Conservation (phyloP, 1,284 basidiomycete genomes). For the Entoloma clypeatum region DNA sequence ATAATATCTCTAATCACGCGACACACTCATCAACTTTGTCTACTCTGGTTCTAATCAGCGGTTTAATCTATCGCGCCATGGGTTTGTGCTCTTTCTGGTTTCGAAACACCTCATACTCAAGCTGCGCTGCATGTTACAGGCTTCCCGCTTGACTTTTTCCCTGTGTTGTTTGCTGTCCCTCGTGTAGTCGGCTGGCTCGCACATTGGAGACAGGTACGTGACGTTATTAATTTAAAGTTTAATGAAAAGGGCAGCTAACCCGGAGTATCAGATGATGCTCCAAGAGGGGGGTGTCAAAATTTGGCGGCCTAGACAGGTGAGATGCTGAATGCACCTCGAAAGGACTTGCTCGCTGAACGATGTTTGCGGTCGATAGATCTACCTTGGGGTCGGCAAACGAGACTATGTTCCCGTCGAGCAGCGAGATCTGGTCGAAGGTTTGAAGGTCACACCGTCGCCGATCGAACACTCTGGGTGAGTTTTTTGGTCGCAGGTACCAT, state of each 20-base stretch:
- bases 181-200: slow-evolving; percentile 88
- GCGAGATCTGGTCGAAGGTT: slow-evolving; percentile 51
- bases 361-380: slow-evolving; percentile 47
- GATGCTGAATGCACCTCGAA: slow-evolving; percentile 1
- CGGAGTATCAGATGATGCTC: slow-evolving; percentile 91
- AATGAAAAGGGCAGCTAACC: too few relatives aligned
- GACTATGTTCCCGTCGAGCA: slow-evolving; percentile 67
- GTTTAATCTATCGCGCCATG: slow-evolving; percentile 85
- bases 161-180: slow-evolving; percentile 85
- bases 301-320: slow-evolving; percentile 81
- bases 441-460: slow-evolving; percentile 48
- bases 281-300: slow-evolving; percentile 85
- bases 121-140: slow-evolving; percentile 39
- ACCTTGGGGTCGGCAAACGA: slow-evolving; percentile 68
- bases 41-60: slow-evolving; percentile 40
- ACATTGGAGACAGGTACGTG: slow-evolving; percentile 73
- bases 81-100: slow-evolving; percentile 43
- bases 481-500: slow-evolving; percentile 29
- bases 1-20: slow-evolving; percentile 5
- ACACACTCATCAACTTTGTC: slow-evolving; percentile 8
- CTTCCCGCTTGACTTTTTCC: slow-evolving; percentile 88
- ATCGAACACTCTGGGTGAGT: slow-evolving; percentile 76
- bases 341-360: slow-evolving; percentile 13
- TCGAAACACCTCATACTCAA: slow-evolving; percentile 7
- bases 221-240: slow-evolving; percentile 2